phyloP scores from a whole-genome alignment of 176 grass and related monocot species.

The Carex scoparia region DNA sequence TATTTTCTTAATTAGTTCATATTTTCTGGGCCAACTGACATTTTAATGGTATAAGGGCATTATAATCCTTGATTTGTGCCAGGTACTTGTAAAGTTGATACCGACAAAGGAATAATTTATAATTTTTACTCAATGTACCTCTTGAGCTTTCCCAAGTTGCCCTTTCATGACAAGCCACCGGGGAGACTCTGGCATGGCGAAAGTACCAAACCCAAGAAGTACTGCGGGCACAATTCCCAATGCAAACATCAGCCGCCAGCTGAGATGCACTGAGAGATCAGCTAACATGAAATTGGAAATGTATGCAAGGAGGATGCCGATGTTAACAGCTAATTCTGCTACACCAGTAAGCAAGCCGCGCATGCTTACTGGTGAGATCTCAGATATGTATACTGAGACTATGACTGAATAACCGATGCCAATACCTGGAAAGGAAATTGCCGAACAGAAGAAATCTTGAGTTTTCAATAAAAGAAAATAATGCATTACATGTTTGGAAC shows the following conservation, averaged over 20 bases:
- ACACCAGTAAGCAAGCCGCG: slow-evolving; percentile 29
- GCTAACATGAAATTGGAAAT: slow-evolving; percentile 41
- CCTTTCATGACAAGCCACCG: slow-evolving; percentile 62
- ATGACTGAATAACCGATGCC: slow-evolving; percentile 26
- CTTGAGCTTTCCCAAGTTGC: slow-evolving; percentile 28
- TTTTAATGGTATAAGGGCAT: background rate
- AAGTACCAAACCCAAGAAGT: slow-evolving; percentile 25
- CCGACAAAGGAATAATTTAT: background rate
- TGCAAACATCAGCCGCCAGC: slow-evolving; percentile 41
- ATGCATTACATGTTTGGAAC: background rate
- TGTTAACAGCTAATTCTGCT: slow-evolving; percentile 24
- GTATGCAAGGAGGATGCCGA: slow-evolving; percentile 36
- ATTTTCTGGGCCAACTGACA: background rate
- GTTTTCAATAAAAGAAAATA: background rate
- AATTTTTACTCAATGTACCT: slow-evolving; percentile 4
- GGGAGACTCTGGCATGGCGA: slow-evolving; percentile 61
- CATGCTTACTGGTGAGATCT: slow-evolving; percentile 34
- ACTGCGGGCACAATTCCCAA: slow-evolving; percentile 16
- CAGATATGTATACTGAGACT: slow-evolving; percentile 42
- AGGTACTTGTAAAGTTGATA: background rate
- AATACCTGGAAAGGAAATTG: slow-evolving; percentile 21
- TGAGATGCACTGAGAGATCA: slow-evolving; percentile 31
- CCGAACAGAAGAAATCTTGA: background rate
- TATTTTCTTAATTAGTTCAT: background rate
- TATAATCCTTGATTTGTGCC: background rate